Conservation (phyloP, 345 rosid species). For the Chamaenerion angustifolium region DNA sequence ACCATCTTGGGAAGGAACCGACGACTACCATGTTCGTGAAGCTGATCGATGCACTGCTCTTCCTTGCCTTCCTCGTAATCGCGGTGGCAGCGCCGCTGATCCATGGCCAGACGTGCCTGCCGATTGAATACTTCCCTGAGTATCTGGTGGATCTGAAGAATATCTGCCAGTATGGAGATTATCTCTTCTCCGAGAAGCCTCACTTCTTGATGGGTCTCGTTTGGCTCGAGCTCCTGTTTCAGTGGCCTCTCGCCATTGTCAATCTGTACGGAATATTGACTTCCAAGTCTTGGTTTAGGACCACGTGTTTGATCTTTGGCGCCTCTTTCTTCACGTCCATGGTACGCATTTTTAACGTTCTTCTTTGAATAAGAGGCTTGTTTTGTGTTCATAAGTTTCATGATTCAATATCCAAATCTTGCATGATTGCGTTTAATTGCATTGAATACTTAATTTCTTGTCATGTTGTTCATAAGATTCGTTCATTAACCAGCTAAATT, state of each 20-base stretch:
- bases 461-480: too few species aligned
- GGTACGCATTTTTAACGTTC: conserved; percentile 27
- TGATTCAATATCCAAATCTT: too few species aligned
- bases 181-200: conserved; percentile 55
- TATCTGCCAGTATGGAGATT: conserved; percentile 35
- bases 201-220: conserved; percentile 57
- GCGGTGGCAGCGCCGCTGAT: conserved; percentile 37
- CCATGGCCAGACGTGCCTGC: conserved; percentile 46
- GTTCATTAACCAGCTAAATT: too few species aligned
- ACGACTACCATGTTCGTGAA: conserved; percentile 16
- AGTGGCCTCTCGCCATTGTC: conserved; percentile 59
- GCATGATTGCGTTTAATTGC: too few species aligned
- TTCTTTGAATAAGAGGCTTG: not conserved
- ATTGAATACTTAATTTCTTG: too few species aligned
- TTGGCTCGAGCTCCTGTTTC: conserved; percentile 55
- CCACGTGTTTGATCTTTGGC: conserved; percentile 71
- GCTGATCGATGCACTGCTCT: conserved; percentile 38
- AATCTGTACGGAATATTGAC: conserved; percentile 38
- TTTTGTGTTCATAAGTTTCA: too few species aligned
- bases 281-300: conserved; percentile 50
- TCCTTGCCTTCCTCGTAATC: conserved; percentile 34
- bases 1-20: too few species aligned
- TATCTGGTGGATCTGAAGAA: conserved; percentile 35
- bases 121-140: conserved; percentile 30
- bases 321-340: conserved; percentile 40